Base-by-base conservation (phyloP, 2,329 filamentous ascomycete species). In the Neonectria punicea region DNA sequence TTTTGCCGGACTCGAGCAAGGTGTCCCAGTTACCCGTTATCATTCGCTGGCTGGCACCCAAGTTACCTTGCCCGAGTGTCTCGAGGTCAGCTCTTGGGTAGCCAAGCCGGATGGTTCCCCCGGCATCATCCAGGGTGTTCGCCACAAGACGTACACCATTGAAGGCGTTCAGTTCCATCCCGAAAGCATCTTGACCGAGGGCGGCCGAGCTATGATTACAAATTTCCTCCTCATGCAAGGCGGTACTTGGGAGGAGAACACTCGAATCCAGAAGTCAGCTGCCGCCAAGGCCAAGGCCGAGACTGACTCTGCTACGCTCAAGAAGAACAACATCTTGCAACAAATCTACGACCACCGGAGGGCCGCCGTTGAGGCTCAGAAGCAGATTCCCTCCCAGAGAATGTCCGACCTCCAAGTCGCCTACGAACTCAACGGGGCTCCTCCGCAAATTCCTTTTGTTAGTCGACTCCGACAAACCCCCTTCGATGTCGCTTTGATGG, bases 101-200 rank as follows among this genome's bases (percentile, higher is more conserved):
- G 87, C 90, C 34, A 89, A 89, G 69, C 89, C 90, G 16, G 92
- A 94, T 76, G 90, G 90, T 56, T 89, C 89, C 32, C 93, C 92
- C 69, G 93, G 92, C 32, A 90, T 98, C 65, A 99, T 99, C 73
- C 98, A 98, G 92, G 96, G 96, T 51, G 92, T 99, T 50, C 90
- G 96, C 50, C 96, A 99, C 83, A 97, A 95, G 82, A 88, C 96
- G 75, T 92, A 91, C 74, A 87, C 93, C 2, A 86, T 98, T n/a
- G 96, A 99, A 79, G 96, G 94, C 44, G 96, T 99, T 16, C 96
- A 99, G 77, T 99, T 98, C 74, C 96, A 99, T 73, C 96, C 96
- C 0, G 96, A 99, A 80, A 98, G 95, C 78, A 99, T 99, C 63
- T 83, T 99, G 56, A 98, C 95, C 0, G 93, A 92, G 50, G 89